Evolutionary conservation across 148 eudicot genomes (phyloP).

Genomic region (Mesembryanthemum crystallinum): DNA sequence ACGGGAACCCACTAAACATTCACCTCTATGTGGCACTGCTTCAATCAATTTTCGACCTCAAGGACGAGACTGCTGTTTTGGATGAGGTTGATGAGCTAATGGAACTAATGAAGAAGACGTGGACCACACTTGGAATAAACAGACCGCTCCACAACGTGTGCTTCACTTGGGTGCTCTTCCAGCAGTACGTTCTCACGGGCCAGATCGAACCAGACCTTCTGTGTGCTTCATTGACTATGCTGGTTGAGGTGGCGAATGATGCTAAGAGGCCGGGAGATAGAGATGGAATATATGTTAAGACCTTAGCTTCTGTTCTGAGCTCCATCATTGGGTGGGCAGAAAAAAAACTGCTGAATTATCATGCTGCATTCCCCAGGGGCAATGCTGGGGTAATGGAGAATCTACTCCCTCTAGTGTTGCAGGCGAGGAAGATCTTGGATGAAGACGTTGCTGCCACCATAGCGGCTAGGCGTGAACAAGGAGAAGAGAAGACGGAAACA

Average conservation of each 20-base stretch:
- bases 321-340: slow-evolving; percentile 76
- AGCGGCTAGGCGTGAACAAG: slow-evolving; percentile 40
- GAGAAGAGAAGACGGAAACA: slow-evolving; percentile 13
- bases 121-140: slow-evolving; percentile 69
- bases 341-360: slow-evolving; percentile 59
- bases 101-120: slow-evolving; percentile 89
- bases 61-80: slow-evolving; percentile 61
- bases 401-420: slow-evolving; percentile 59
- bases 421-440: slow-evolving; percentile 55
- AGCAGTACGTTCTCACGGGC: slow-evolving; percentile 65
- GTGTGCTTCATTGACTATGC: slow-evolving; percentile 54
- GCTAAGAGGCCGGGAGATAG: slow-evolving; percentile 57
- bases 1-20: slow-evolving; percentile 76
- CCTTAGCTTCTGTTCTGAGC: slow-evolving; percentile 49
- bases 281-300: slow-evolving; percentile 51
- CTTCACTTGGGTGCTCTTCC: slow-evolving; percentile 76
- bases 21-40: slow-evolving; percentile 65
- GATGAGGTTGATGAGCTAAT: slow-evolving; percentile 87
- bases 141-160: slow-evolving; percentile 63
- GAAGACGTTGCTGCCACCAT: slow-evolving; percentile 52
- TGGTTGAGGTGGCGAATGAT: slow-evolving; percentile 68
- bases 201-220: slow-evolving; percentile 68
- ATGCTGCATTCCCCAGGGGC: slow-evolving; percentile 39
- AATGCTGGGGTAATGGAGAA: slow-evolving; percentile 49
- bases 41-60: slow-evolving; percentile 62